These are phyloP conservation scores for Candida vaughaniae DNA, from an alignment of 805 yeast genomes.

Conservation along the genomic window DNA sequence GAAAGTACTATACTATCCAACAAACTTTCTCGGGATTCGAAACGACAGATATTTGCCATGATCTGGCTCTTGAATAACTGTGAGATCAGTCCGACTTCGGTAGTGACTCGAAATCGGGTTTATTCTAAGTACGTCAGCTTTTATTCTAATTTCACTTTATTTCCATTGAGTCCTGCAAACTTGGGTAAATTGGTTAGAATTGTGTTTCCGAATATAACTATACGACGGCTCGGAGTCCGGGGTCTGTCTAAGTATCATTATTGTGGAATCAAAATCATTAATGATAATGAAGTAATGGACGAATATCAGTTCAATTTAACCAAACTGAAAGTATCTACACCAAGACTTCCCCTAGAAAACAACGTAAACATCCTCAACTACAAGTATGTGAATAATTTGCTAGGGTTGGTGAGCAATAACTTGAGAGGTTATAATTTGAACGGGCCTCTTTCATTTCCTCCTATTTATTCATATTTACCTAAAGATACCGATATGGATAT, in stretches of 20 bases:
- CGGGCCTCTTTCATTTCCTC: constrained; percentile 28
- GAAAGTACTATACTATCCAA: constrained; percentile 8
- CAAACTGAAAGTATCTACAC: background rate
- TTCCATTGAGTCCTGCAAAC: constrained; percentile 72
- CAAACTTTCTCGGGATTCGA: constrained; percentile 45
- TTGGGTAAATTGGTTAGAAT: constrained; percentile 73
- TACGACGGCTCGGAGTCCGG: constrained; percentile 78
- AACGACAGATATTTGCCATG: constrained; percentile 78
- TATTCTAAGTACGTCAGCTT: constrained; percentile 41
- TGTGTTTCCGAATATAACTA: constrained; percentile 63
- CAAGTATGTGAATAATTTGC: constrained; percentile 31
- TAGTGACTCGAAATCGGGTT: constrained; percentile 42
- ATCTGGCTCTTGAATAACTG: constrained; percentile 75
- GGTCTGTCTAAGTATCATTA: constrained; percentile 85
- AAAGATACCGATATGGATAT: constrained; percentile 52
- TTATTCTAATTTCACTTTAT: constrained; percentile 41
- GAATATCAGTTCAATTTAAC: constrained; percentile 1
- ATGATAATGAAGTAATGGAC: constrained; percentile 6
- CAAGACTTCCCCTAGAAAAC: background rate
- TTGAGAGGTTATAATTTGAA: constrained; percentile 14
- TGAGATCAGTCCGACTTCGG: constrained; percentile 44
- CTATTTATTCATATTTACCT: constrained; percentile 45
- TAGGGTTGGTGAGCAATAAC: constrained; percentile 19
- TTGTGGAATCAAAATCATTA: constrained; percentile 54
- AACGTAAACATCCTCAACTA: constrained; percentile 12